These are phyloP conservation scores for Parietichytrium sp. DNA, from an alignment of 108 stramenopile genomes.

Conservation along the genomic window DNA sequence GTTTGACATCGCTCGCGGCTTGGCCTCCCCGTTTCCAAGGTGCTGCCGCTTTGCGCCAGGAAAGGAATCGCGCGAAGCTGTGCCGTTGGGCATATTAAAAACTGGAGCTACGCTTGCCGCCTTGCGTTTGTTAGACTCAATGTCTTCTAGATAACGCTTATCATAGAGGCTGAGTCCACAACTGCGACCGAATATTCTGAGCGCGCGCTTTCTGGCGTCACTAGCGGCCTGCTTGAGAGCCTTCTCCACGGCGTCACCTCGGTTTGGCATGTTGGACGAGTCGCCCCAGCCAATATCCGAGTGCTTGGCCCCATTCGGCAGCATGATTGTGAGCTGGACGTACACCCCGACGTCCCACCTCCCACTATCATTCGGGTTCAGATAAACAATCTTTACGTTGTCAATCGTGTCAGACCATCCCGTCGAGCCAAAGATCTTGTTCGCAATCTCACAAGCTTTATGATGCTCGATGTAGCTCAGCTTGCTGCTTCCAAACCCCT, in stretches of 20 bases:
- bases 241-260: slow-evolving; percentile 24
- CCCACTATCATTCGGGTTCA: background rate
- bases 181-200: background rate
- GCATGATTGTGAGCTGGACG: background rate
- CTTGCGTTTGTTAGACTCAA: slow-evolving; percentile 19
- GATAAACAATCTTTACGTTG: slow-evolving; percentile 7
- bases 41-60: too few relatives aligned
- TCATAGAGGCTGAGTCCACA: slow-evolving; percentile 37
- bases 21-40: too few relatives aligned
- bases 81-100: too few relatives aligned
- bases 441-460: background rate
- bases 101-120: too few relatives aligned
- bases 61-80: too few relatives aligned
- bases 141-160: background rate
- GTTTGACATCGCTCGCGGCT: too few relatives aligned
- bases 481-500: background rate
- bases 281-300: slow-evolving; percentile 24
- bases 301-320: slow-evolving; percentile 4
- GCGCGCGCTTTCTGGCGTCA: slow-evolving; percentile 31
- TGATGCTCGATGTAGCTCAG: slow-evolving; percentile 1
- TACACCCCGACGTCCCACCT: slow-evolving; percentile 27
- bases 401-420: slow-evolving; percentile 29
- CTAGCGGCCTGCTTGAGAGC: background rate
- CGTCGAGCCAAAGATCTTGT: background rate
- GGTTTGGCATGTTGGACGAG: slow-evolving; percentile 24